Percentiles rank a stretch among this genome's conserved stretches.
Conservation (phyloP, 2,329 filamentous ascomycete species). For the Apiospora arundinis region DNA sequence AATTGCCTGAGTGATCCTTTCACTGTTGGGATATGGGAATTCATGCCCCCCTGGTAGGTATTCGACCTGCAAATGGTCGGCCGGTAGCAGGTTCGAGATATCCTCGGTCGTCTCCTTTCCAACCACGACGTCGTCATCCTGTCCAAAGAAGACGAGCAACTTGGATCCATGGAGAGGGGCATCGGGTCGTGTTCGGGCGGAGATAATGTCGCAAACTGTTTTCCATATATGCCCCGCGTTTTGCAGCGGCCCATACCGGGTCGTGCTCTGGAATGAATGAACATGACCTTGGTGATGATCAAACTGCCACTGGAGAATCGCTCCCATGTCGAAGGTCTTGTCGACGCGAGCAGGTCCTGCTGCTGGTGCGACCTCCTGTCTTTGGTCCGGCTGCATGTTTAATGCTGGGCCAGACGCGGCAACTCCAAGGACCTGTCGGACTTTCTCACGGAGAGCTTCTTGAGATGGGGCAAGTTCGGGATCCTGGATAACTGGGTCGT, state of each 20-base stretch:
- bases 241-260: constrained; percentile 30
- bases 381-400: constrained; percentile 25
- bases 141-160: constrained; percentile 34
- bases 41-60: constrained; percentile 34
- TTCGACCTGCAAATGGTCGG: constrained; percentile 30
- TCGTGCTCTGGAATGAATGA: constrained; percentile 33
- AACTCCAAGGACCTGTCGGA: constrained; percentile 31
- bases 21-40: constrained; percentile 34
- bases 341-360: constrained; percentile 28
- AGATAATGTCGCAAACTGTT: constrained; percentile 32
- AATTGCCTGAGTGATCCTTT: constrained; percentile 30
- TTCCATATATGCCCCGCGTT: constrained; percentile 30
- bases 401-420: constrained; percentile 25
- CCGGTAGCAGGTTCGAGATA: constrained; percentile 33
- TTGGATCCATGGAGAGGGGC: constrained; percentile 30
- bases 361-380: constrained; percentile 19
- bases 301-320: constrained; percentile 34
- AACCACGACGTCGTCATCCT: constrained; percentile 31
- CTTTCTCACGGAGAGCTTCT: constrained; percentile 31
- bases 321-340: constrained; percentile 31
- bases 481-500: constrained; percentile 30
- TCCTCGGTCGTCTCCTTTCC: constrained; percentile 32
- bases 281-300: constrained; percentile 33
- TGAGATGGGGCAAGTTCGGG: constrained; percentile 29
- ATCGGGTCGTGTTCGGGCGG: constrained; percentile 30